A percentile compares a stretch with the other conserved stretches of the same genome.
These are phyloP conservation scores for Verticillium zaregamsianum DNA, from an alignment of 2,329 filamentous ascomycete genomes.

Conservation along the genomic window DNA sequence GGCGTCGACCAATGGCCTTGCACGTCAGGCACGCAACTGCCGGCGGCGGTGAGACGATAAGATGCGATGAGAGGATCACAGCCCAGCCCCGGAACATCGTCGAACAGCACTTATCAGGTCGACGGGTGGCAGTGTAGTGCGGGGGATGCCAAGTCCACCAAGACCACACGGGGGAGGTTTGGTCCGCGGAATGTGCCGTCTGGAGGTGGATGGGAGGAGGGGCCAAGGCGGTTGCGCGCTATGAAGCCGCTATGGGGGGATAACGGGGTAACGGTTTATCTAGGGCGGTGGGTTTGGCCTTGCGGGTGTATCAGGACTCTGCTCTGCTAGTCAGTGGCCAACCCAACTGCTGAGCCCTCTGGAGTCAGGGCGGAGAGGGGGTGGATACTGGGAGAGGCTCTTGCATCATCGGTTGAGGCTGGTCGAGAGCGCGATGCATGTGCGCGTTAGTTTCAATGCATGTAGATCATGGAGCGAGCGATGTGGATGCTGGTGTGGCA, in stretches of 20 bases:
- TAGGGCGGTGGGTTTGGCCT: neutral
- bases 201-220: neutral
- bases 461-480: neutral
- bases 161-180: neutral
- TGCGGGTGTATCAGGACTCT: neutral
- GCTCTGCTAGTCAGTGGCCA: neutral
- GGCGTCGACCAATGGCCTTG: neutral
- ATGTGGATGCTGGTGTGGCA: neutral
- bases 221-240: neutral
- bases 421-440: neutral
- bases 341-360: neutral
- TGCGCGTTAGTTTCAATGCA: neutral
- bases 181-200: neutral
- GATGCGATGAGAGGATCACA: neutral
- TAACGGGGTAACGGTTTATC: neutral
- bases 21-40: neutral
- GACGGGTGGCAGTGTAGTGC: neutral
- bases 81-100: neutral
- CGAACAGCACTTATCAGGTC: neutral
- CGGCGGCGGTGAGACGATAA: neutral
- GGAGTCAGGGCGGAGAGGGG: neutral
- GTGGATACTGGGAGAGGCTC: neutral
- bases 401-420: neutral
- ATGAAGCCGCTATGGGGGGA: neutral
- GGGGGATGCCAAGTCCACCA: neutral